Conservation (phyloP, 108 stramenopile species). For the Cyclotella baltica region DNA sequence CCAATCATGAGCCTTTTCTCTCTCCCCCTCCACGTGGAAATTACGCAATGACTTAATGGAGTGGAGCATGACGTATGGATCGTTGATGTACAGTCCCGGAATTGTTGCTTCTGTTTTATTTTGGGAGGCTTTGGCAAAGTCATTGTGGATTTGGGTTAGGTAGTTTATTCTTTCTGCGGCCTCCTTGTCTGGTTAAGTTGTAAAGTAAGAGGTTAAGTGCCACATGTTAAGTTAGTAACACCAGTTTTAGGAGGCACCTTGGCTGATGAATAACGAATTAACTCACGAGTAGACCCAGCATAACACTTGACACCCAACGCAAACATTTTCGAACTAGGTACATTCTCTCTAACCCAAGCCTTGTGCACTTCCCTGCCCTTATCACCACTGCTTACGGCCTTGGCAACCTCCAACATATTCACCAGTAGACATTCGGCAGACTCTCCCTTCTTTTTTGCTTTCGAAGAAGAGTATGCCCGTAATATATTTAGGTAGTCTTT, state of each 20-base stretch:
- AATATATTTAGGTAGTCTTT: slow-evolving; percentile 55
- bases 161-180: slow-evolving; percentile 40
- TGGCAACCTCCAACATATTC: slow-evolving; percentile 51
- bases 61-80: slow-evolving; percentile 53
- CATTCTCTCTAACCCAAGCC: slow-evolving; percentile 31
- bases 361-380: slow-evolving; percentile 8
- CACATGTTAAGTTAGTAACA: not conserved
- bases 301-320: slow-evolving; percentile 56
- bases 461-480: slow-evolving; percentile 47
- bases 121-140: slow-evolving; percentile 20
- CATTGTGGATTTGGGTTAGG: slow-evolving; percentile 41
- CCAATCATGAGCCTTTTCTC: slow-evolving; percentile 40
- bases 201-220: not conserved
- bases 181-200: slow-evolving; percentile 34
- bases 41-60: slow-evolving; percentile 54
- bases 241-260: too few species aligned
- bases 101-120: too few species aligned
- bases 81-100: slow-evolving; percentile 39
- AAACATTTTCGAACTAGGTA: slow-evolving; percentile 58
- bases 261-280: too few species aligned
- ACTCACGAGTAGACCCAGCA: slow-evolving; percentile 57
- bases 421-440: slow-evolving; percentile 38
- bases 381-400: slow-evolving; percentile 13
- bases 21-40: slow-evolving; percentile 33
- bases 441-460: slow-evolving; percentile 56